Evolutionary conservation across 2,329 filamentous ascomycete genomes (phyloP).

Genomic region (Sclerotinia spermophila): DNA sequence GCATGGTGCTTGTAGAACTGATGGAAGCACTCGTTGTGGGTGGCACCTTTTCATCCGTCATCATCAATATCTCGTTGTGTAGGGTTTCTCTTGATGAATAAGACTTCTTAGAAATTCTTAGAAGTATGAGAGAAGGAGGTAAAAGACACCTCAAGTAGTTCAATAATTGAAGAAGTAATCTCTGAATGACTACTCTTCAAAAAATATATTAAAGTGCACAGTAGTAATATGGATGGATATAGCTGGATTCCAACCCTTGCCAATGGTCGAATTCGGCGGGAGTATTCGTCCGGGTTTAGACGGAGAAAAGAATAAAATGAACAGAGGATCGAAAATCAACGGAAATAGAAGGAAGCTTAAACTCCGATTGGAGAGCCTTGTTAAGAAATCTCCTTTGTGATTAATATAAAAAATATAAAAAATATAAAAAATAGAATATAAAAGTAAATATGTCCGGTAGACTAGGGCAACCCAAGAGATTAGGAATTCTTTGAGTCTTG

Average conservation of each 20-base stretch:
- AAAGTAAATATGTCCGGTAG: neutral
- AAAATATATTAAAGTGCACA: neutral
- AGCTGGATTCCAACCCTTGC: neutral
- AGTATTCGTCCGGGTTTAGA: neutral
- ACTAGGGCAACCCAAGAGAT: neutral
- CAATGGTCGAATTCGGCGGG: neutral
- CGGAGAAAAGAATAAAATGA: neutral
- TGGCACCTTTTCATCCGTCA: conserved; percentile 6
- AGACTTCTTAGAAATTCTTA: neutral
- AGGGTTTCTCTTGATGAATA: neutral
- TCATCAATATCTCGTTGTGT: neutral
- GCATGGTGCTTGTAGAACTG: neutral
- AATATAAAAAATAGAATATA: too few species aligned
- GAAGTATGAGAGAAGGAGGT: neutral
- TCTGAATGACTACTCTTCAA: neutral
- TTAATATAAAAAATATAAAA: neutral
- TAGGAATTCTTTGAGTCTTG: neutral
- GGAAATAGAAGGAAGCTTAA: neutral
- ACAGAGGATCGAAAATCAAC: neutral
- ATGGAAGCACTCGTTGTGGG: conserved; percentile 7
- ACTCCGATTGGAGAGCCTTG: neutral
- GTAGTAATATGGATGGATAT: neutral
- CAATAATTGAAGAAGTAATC: neutral
- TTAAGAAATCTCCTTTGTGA: neutral
- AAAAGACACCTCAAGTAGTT: neutral